These are phyloP conservation scores for Hibiscus syriacus DNA, from an alignment of 345 rosid species.

Conservation along the genomic window DNA sequence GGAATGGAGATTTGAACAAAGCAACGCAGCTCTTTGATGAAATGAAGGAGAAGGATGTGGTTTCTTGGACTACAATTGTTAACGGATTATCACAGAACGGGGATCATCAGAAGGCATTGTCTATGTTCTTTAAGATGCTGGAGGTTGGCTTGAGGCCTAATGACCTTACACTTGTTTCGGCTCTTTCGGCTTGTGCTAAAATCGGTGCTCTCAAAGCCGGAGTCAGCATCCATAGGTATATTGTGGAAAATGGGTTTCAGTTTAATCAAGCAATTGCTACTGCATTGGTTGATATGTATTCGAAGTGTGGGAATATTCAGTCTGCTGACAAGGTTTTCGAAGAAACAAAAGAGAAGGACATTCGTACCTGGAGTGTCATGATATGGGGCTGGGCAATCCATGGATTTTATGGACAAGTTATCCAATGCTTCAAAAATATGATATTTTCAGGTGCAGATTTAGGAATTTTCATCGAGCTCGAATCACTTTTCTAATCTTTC, in stretches of 20 bases:
- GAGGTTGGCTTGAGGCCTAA: slow-evolving; percentile 44
- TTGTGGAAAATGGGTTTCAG: slow-evolving; percentile 28
- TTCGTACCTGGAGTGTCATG: slow-evolving; percentile 57
- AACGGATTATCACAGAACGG: slow-evolving; percentile 40
- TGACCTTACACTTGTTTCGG: slow-evolving; percentile 38
- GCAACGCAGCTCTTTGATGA: slow-evolving; percentile 32
- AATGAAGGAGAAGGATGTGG: slow-evolving; percentile 43
- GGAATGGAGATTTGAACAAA: slow-evolving; percentile 26
- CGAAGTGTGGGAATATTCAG: slow-evolving; percentile 55
- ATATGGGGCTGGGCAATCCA: slow-evolving; percentile 65
- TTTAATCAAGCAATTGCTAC: slow-evolving; percentile 36
- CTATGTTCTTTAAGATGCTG: slow-evolving; percentile 42
- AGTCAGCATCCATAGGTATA: slow-evolving; percentile 33
- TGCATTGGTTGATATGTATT: slow-evolving; percentile 55
- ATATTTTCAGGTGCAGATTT: slow-evolving; percentile 43
- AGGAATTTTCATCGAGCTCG: neutral
- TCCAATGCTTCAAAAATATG: slow-evolving; percentile 54
- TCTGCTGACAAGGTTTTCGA: slow-evolving; percentile 42
- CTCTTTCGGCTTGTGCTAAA: slow-evolving; percentile 58
- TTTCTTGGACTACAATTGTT: slow-evolving; percentile 57
- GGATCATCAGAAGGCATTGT: slow-evolving; percentile 35
- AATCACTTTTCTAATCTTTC: neutral
- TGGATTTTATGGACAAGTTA: slow-evolving; percentile 40
- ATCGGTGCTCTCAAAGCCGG: slow-evolving; percentile 59
- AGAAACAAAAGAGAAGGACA: slow-evolving; percentile 38